Conservation (phyloP, 192 early-diverging fungal genomes). For the Glomus cerebriforme region DNA sequence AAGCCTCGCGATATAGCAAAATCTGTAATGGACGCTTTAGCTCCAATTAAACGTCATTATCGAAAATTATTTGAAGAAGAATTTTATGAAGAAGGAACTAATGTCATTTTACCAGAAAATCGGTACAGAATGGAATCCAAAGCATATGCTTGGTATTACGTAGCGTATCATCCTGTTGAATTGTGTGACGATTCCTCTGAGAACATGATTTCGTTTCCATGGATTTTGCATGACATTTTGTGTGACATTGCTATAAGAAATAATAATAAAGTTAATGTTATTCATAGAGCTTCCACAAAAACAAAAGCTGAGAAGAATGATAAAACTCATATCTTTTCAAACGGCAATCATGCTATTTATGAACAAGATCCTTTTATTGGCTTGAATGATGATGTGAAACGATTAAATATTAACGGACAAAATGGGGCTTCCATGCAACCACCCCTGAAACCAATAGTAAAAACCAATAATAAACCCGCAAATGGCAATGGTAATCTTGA, state of each 20-base stretch:
- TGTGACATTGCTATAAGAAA: conserved; percentile 43
- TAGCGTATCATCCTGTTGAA: conserved; percentile 59
- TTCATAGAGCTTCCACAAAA: too few species aligned
- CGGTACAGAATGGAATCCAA: conserved; percentile 42
- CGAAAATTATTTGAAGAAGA: conserved; percentile 50
- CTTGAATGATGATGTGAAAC: too few species aligned
- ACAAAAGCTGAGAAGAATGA: too few species aligned
- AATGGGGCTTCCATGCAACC: too few species aligned
- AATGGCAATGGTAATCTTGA: too few species aligned
- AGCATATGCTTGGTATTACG: conserved; percentile 74
- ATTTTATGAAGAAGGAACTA: conserved; percentile 36
- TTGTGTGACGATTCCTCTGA: conserved; percentile 35
- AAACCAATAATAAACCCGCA: too few species aligned
- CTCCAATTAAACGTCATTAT: conserved; percentile 42
- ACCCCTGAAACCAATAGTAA: too few species aligned
- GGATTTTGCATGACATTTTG: conserved; percentile 48
- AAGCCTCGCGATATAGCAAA: conserved; percentile 53
- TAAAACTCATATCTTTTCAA: too few species aligned
- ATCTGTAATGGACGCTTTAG: conserved; percentile 44
- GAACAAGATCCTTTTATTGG: too few species aligned
- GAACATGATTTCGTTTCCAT: conserved; percentile 50
- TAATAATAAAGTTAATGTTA: background rate
- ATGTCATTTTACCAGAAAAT: conserved; percentile 20
- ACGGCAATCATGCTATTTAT: too few species aligned
- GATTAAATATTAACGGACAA: too few species aligned